Evolutionary conservation across 345 rosid genomes (phyloP), one percentile per base, ranked within the genome.

Genomic region (Xanthoceras sorbifolium): DNA sequence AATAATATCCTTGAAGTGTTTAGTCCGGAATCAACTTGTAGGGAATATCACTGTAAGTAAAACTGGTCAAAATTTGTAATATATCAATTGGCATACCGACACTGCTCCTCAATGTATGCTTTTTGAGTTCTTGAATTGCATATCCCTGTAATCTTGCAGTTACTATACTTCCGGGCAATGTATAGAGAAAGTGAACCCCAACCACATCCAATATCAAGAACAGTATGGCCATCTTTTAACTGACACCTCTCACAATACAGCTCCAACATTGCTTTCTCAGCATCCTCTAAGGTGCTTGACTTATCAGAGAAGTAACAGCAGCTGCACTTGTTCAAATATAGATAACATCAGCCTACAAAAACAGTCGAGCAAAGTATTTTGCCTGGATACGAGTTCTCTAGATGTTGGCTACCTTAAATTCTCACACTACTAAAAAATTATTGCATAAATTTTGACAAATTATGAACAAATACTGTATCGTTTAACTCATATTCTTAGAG

Each of bases 191-290:
- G 89, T 38, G 98, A 93, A 0, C 99, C 99, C 98, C 98, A 90
- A 0, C 98, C 99, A 80, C 98, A 93, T 42, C 98, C 99, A 36
- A 90, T 84, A 73, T 93, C 99, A 77, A 95, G 95, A 67, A 95
- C 87, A 28, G 82, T 82, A 31, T 86, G 96, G 5, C 98, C 96
- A 78, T 95, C 93, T 82, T 87, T 84, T 52, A 95, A 74, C 68
- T 85, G 77, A 12, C 94, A 84, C 80, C 92, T 90, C 86, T 87
- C 78, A 63, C 98, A 91, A 55, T 90, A 93, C 6, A 93, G 75
- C 82, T 90, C 90, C 85, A 93, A 36, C 93, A 85, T 89, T 25
- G 89, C 89, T 81, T 87, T 80, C 86, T 95, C 98, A 57, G 99
- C 97, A 65, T 91, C 97, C 76, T 91, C 95, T 71, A 93, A 82